Base-by-base conservation (phyloP, 2,329 filamentous ascomycete species). In the Ophiocordyceps australis region DNA sequence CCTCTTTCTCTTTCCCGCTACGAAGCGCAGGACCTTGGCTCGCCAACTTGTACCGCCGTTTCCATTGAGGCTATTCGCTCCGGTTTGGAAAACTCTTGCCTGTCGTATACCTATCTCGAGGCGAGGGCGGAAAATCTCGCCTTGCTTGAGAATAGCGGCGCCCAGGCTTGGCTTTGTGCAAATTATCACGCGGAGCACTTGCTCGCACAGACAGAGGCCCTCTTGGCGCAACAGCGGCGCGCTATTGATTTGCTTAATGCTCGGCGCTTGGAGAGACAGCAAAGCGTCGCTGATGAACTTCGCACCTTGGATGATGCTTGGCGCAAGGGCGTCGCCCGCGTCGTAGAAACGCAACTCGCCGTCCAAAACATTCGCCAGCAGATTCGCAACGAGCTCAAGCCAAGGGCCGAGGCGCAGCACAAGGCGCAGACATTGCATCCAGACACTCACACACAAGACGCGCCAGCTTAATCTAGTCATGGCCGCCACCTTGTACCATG, bases 131-230 rank as follows among this genome's bases (percentile, higher is more conserved):
- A 57, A 17, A 61, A 69, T 49, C 66, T 93, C 12, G 55, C 60
- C 2, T 61, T 93, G n/a, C 65, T 93, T 13, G 79, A 89, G 40
- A 62, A 62, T 26, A 74, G 74, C 49, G 89, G 86, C 37, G 81
- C 81, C 53, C 93, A 93, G 48, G 76, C 81, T 8, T 95, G 89
- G 86, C 60, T 98, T 28, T 65, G 92, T 7, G 70, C 70, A 5
- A 98, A 98, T 49, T 69, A 74, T 38, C 71, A 79, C 37, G 50
- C 83, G 13, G 86, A 94, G 52, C 67, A 69, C 22, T 65, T 81
- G 22, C 37, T 53, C 14, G 62, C 63, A 26, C 49, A 49, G 9
- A 42, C 91, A 15, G 86, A 95, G 59, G 59, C 59, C 23, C 82
- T 93, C 40, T 58, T 95, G 25, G 73, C 70, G 10, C 62, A 58